Evolutionary conservation across 2,329 filamentous ascomycete genomes (phyloP).

Genomic region (Apiospora malaysiana): DNA sequence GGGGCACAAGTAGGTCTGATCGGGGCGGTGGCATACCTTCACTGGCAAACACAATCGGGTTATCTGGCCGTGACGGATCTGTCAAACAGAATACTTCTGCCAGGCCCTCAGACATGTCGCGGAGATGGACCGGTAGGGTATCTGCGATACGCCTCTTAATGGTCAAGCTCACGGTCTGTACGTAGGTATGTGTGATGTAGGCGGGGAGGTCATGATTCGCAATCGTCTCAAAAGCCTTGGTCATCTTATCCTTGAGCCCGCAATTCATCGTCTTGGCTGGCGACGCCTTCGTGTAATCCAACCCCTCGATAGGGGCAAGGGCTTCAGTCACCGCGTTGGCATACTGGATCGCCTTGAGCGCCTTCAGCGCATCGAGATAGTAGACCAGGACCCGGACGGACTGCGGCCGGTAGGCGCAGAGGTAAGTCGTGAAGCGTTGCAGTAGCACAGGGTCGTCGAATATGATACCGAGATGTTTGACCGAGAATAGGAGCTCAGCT

Average conservation of each 20-base stretch:
- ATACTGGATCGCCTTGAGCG: conserved; percentile 72
- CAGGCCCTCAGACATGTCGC: conserved; percentile 74
- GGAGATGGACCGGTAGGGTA: conserved; percentile 66
- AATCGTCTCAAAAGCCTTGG: conserved; percentile 68
- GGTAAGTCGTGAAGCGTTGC: conserved; percentile 70
- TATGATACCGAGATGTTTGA: conserved; percentile 68
- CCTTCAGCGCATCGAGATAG: conserved; percentile 75
- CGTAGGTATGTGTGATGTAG: conserved; percentile 72
- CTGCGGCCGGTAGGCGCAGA: conserved; percentile 62
- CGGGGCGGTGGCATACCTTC: conserved; percentile 58
- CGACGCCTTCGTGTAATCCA: conserved; percentile 59
- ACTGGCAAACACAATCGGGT: conserved; percentile 79
- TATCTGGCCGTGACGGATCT: conserved; percentile 74
- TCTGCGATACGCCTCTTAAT: conserved; percentile 72
- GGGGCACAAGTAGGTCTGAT: neutral
- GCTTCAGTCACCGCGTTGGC: conserved; percentile 71
- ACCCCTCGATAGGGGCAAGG: conserved; percentile 59
- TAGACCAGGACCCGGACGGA: conserved; percentile 72
- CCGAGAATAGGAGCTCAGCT: conserved; percentile 69
- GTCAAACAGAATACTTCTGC: conserved; percentile 80
- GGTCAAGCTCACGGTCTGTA: conserved; percentile 71
- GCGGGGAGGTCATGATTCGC: conserved; percentile 73
- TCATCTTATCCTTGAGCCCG: conserved; percentile 65
- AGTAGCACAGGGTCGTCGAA: conserved; percentile 68
- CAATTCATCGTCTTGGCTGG: conserved; percentile 61